These are phyloP conservation scores for Cyathus striatus DNA, from an alignment of 768 basidiomycete species.

Conservation along the genomic window DNA sequence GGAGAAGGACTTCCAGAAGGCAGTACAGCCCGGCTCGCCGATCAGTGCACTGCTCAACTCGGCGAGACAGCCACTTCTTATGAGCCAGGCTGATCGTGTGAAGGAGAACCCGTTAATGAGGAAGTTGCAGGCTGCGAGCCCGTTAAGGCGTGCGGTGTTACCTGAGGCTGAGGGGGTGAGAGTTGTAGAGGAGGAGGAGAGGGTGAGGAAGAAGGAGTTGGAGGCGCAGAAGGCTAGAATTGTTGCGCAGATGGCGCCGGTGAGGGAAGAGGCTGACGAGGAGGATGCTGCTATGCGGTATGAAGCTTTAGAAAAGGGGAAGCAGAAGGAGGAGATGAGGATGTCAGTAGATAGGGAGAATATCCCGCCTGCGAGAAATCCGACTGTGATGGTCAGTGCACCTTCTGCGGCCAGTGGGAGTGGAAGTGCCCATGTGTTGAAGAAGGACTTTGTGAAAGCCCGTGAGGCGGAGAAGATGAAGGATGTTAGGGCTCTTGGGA, in stretches of 20 bases:
- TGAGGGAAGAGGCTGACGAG: conserved; percentile 38
- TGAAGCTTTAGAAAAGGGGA: conserved; percentile 8
- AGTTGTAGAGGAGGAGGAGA: conserved; percentile 29
- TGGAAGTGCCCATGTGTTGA: conserved; percentile 1
- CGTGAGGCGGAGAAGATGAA: conserved; percentile 1
- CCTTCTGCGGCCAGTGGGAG: too few relatives aligned
- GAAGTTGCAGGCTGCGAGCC: conserved; percentile 36
- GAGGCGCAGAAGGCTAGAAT: conserved; percentile 91
- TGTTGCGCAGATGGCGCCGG: conserved; percentile 88
- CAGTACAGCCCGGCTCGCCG: conserved; percentile 91
- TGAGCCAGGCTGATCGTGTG: conserved; percentile 36
- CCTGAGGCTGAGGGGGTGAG: conserved; percentile 26
- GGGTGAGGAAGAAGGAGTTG: conserved; percentile 62
- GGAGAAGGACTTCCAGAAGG: conserved; percentile 96
- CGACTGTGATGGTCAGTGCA: too few relatives aligned
- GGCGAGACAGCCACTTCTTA: conserved; percentile 82
- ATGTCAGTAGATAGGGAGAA: conserved; percentile 24
- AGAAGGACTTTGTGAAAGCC: conserved; percentile 3
- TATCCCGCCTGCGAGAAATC: conserved; percentile 18
- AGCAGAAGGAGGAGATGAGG: conserved; percentile 16
- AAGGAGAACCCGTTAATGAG: conserved; percentile 24
- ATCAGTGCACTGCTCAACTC: conserved; percentile 89
- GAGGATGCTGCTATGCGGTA: conserved; percentile 25
- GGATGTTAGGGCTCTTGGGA: conserved; percentile 1
- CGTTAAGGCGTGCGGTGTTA: conserved; percentile 44